Percentiles rank a stretch among this genome's conserved stretches.
Evolutionary conservation across 495 filamentous ascomycete species (phyloP).

Genomic region (Apodospora peruviana): DNA sequence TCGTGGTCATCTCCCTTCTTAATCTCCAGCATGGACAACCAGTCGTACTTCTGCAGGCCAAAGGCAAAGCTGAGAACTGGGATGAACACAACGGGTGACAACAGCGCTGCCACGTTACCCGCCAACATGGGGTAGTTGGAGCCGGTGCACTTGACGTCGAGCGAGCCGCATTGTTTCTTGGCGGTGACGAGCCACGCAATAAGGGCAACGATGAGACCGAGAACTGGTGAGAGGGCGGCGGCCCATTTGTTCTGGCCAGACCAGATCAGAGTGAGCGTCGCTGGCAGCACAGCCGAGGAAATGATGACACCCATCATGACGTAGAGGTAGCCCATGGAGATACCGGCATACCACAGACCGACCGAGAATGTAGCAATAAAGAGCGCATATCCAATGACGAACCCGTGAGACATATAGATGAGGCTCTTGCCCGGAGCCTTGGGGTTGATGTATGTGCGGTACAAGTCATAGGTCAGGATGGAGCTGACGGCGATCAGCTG

Average conservation of each 20-base stretch:
- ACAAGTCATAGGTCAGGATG: constrained; percentile 92
- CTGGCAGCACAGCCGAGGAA: constrained; percentile 77
- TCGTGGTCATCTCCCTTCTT: constrained; percentile 79
- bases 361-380: constrained; percentile 83
- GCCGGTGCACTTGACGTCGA: constrained; percentile 72
- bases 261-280: constrained; percentile 77
- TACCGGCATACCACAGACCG: constrained; percentile 63
- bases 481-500: constrained; percentile 90
- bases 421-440: constrained; percentile 66
- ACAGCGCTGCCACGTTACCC: constrained; percentile 71
- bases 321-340: constrained; percentile 62
- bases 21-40: constrained; percentile 78
- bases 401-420: constrained; percentile 78
- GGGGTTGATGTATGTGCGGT: constrained; percentile 62
- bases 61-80: constrained; percentile 72
- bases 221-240: constrained; percentile 65
- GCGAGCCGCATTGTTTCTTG: constrained; percentile 64
- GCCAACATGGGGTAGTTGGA: constrained; percentile 86
- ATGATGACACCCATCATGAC: constrained; percentile 92
- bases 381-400: constrained; percentile 70
- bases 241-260: constrained; percentile 76
- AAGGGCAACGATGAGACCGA: constrained; percentile 71
- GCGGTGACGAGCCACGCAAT: constrained; percentile 90
- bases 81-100: constrained; percentile 74
- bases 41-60: constrained; percentile 82